Base-by-base conservation (phyloP, 148 eudicot genomes). In the Chenopodium album region DNA sequence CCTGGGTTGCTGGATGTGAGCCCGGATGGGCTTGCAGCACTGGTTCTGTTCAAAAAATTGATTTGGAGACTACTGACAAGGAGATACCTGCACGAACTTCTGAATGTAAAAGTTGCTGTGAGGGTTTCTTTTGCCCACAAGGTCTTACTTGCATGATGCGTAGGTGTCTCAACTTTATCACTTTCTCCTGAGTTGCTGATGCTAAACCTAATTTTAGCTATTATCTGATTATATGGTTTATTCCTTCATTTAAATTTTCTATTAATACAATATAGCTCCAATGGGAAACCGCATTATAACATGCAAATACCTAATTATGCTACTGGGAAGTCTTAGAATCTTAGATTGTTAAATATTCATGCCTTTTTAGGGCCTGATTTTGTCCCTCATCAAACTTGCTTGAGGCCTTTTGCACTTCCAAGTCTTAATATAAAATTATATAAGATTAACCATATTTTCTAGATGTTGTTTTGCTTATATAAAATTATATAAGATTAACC, bases 91-190 rank as follows among this genome's bases (percentile, higher is more conserved):
- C 87, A 31, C 82, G 90, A 80, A 80, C 84, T 50, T 16, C 17
- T 14, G 59, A 82, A 1, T 88, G 90, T 67, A 56, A 76, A 78
- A 26, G 78, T 77, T 88, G 90, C 69, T 88, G 90, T 67, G 87
- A 79, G 11, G 90, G 90, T 41, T 88, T 88, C 88, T 88, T 88
- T 77, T 88, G 90, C 54, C 90, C 90, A 16, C 84, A 82, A 62
- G 88, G 88, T 70, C 88, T 88, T 73, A 86, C 88, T 56, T 88
- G 90, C 85, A 88, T 88, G 90, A 86, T 88, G 69, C 90, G 90
- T 88, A 81, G 81, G 90, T 84, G 69, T 34, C 19, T 73, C 41
- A 67, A 73, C 31, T 54, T 48, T 47, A 29, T 26, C 9, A 48
- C 3, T 11, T 73, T n/a, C 23, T 73, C 28, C 41, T 47, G 41